Base-by-base conservation (phyloP, 371 early-diverging fungal species). In the Zychaea mexicana region DNA sequence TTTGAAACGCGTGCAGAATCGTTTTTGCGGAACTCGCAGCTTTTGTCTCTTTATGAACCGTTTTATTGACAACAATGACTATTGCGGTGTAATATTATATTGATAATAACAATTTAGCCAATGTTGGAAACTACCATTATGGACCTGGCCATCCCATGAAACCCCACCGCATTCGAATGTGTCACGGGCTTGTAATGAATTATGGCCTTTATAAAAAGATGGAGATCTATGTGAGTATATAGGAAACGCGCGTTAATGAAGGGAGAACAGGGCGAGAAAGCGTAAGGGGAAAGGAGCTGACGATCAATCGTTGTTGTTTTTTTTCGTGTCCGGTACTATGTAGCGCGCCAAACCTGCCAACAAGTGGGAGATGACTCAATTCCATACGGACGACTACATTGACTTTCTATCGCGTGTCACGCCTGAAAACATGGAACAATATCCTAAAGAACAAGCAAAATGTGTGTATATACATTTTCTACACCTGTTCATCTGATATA, bases 381-480 rank as follows among this genome's bases (percentile, higher is more conserved):
- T 98, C 76, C 99, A 99, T 76, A 85, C 96, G 6, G 92, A 94
- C 69, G 98, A 98, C 57, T 99, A 99, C 70, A 92, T 99, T 60
- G 93, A 96, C 64, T 99, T 97, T 69, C 79, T 99, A 53, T 77
- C 87, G 32, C 87, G 92, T 42, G 94, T 96, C 0, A 92, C 92
- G 2, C 94, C 95, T 17, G 96, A 96, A 49, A 92, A 91, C 67
- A 84, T 88, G 71, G 86, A 91, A 15, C 86, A 89, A 32, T 74
- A 65, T 57, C 77, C 77, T 59, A 79, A 82, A 64, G 82, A 78
- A 57, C 79, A 78, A 65, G 82, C 87, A 26, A 92, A 91, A 79
- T 96, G 94, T 90, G 87, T 64, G 76, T 22, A n/a, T 52, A 42
- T 30, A 27, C 15, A 22, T 61, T 24, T 33, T 17, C 8, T 33